Evolutionary conservation across 2,329 filamentous ascomycete genomes (phyloP).

Genomic region (Alternaria sp.): DNA sequence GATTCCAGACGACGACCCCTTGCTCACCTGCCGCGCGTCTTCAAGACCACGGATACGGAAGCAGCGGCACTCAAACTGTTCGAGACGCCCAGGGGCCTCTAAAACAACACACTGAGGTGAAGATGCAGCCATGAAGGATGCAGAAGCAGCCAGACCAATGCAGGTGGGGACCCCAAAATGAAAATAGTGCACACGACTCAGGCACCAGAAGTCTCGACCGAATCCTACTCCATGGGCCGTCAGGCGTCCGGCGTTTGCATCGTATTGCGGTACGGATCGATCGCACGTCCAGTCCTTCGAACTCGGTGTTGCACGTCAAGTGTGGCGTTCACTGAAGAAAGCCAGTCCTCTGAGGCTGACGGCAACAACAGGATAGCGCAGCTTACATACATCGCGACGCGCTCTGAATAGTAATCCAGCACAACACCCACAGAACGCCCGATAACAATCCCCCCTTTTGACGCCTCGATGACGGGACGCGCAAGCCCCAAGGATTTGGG

Average conservation of each 20-base stretch:
- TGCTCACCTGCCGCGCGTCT: not conserved
- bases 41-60: not conserved
- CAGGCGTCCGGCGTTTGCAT: not conserved
- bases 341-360: not conserved
- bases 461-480: slow-evolving; percentile 3
- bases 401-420: not conserved
- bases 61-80: not conserved
- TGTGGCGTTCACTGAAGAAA: not conserved
- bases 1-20: not conserved
- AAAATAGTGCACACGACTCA: not conserved
- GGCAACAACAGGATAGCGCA: not conserved
- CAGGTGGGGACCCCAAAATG: not conserved
- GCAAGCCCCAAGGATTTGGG: slow-evolving; percentile 11
- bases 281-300: not conserved
- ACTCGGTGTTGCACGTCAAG: not conserved
- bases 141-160: not conserved
- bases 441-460: not conserved
- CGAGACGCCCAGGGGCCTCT: not conserved
- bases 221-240: not conserved
- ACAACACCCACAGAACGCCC: not conserved
- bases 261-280: slow-evolving; percentile 7
- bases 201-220: not conserved
- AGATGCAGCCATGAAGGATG: not conserved
- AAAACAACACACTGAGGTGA: not conserved
- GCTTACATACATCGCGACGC: not conserved